Percentiles rank a stretch among this genome's conserved stretches.
These are phyloP conservation scores for Podospora pseudocomata DNA, from an alignment of 495 filamentous ascomycete species.

Conservation along the genomic window DNA sequence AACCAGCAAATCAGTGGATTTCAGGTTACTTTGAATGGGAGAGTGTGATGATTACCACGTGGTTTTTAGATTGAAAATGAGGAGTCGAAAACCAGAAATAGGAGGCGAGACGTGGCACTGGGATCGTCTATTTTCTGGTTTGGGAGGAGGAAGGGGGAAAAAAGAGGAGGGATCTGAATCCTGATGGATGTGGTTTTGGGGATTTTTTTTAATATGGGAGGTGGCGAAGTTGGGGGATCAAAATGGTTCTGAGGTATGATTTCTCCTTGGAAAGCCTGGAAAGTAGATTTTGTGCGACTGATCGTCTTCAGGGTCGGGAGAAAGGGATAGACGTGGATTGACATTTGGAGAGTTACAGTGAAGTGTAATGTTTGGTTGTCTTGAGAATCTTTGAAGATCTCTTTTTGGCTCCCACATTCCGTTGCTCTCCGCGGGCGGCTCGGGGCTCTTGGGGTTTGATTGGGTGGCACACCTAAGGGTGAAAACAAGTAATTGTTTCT, in stretches of 20 bases:
- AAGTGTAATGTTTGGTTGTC: neutral
- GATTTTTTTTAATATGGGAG: neutral
- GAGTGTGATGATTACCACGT: neutral
- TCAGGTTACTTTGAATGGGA: neutral
- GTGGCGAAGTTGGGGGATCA: neutral
- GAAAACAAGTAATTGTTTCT: no score
- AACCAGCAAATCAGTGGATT: neutral
- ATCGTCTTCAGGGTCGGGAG: neutral
- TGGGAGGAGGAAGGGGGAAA: neutral
- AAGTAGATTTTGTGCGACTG: neutral
- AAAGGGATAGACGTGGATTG: neutral
- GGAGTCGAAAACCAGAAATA: neutral
- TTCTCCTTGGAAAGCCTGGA: neutral
- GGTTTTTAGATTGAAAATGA: neutral
- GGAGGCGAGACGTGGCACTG: neutral
- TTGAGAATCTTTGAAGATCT: neutral
- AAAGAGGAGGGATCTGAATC: neutral
- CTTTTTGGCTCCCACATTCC: neutral
- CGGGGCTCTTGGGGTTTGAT: neutral
- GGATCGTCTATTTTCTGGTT: neutral
- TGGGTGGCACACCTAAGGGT: neutral
- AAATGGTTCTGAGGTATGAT: neutral
- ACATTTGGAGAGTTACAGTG: neutral
- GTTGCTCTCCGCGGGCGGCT: neutral
- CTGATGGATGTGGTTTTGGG: neutral